Evolutionary conservation across 306 rosid species (phyloP).

Genomic region (Vigna unguiculata): DNA sequence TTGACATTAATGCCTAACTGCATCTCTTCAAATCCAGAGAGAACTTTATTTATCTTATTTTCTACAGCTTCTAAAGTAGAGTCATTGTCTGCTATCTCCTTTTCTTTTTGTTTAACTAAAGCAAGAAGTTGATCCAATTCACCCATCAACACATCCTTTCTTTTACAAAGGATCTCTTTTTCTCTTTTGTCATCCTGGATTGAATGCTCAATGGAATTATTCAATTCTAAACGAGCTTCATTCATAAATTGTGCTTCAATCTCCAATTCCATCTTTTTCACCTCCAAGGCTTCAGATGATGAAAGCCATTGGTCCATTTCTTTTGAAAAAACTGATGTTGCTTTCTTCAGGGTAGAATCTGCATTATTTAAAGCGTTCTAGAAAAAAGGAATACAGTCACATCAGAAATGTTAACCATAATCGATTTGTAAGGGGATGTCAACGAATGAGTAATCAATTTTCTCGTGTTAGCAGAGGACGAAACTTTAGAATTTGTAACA

Average conservation of each 20-base stretch:
- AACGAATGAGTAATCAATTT: neutral
- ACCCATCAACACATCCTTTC: constrained; percentile 53
- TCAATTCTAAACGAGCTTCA: constrained; percentile 63
- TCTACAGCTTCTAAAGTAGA: constrained; percentile 62
- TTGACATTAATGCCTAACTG: constrained; percentile 64
- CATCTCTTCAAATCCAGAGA: constrained; percentile 68
- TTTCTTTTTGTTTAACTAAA: constrained; percentile 73
- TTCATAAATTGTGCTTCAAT: constrained; percentile 68
- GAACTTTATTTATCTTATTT: constrained; percentile 60
- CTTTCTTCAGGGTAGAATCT: constrained; percentile 54
- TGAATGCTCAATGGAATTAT: constrained; percentile 62
- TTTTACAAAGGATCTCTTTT: constrained; percentile 64
- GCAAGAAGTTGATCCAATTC: constrained; percentile 73
- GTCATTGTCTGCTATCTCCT: constrained; percentile 74
- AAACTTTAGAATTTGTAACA: neutral
- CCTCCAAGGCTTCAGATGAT: constrained; percentile 73
- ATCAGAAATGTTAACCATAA: constrained; percentile 35
- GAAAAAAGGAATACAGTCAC: constrained; percentile 19
- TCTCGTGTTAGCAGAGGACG: neutral
- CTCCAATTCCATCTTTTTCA: constrained; percentile 78
- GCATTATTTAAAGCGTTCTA: constrained; percentile 74
- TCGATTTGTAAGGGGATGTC: constrained; percentile 4
- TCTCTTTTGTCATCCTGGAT: constrained; percentile 70
- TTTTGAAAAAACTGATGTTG: constrained; percentile 55
- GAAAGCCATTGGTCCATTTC: constrained; percentile 66